Evolutionary conservation across 2,329 filamentous ascomycete genomes (phyloP).

Genomic region (Apiospora kogelbergensis): DNA sequence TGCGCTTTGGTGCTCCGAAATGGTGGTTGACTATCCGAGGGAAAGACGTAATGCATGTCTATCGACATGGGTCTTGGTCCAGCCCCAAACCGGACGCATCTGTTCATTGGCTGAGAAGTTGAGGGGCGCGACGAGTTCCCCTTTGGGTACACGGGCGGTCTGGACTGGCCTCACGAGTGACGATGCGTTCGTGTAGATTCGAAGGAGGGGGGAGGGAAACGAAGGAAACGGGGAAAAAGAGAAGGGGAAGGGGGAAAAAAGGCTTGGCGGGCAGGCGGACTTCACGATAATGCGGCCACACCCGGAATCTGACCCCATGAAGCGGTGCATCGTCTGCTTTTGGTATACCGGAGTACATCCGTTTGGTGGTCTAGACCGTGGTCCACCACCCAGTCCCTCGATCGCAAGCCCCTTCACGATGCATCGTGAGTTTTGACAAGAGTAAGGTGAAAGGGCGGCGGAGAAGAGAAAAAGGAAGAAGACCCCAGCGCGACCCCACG

Average conservation of each 20-base stretch:
- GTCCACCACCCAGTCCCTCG: not conserved
- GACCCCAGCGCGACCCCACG: not conserved
- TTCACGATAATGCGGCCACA: constrained; percentile 12
- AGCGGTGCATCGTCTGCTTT: constrained; percentile 7
- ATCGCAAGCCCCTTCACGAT: not conserved
- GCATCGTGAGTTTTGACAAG: not conserved
- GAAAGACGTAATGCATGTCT: not conserved
- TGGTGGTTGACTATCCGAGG: not conserved
- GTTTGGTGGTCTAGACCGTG: constrained; percentile 10
- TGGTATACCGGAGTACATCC: constrained; percentile 9
- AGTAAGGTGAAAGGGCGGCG: not conserved
- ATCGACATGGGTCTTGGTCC: not conserved
- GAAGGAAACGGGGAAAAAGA: not conserved
- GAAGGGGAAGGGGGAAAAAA: not conserved
- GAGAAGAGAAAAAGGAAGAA: not conserved
- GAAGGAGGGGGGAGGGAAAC: no score
- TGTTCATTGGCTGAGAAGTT: not conserved
- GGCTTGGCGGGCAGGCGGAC: constrained; percentile 7
- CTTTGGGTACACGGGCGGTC: not conserved
- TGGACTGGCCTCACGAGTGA: not conserved
- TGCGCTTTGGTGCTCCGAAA: not conserved
- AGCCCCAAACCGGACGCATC: not conserved
- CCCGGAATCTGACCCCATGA: constrained; percentile 6
- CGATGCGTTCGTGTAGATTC: not conserved
- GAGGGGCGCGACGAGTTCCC: not conserved